These are phyloP conservation scores for Alnus glutinosa DNA, from an alignment of 306 rosid genomes.

Conservation along the genomic window DNA sequence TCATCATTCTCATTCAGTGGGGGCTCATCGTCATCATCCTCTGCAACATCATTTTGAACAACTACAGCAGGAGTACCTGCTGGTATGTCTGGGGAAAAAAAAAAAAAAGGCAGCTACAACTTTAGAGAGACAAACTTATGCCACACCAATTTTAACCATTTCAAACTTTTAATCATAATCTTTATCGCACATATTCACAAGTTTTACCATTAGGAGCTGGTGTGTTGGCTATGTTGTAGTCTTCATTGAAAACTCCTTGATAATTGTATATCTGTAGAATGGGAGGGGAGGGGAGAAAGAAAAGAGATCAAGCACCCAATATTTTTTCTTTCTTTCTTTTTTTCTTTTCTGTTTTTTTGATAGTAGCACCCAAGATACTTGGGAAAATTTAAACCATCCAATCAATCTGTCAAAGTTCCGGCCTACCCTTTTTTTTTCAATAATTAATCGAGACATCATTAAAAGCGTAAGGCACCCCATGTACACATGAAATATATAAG, in stretches of 20 bases:
- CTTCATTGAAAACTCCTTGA: conserved; percentile 76
- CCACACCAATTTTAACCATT: conserved; percentile 6
- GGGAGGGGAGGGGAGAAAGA: conserved; percentile 20
- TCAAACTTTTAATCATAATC: conserved; percentile 12
- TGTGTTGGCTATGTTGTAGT: conserved; percentile 89
- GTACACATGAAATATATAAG: too few relatives aligned
- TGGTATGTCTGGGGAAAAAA: conserved; percentile 53
- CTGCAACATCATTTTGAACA: conserved; percentile 45
- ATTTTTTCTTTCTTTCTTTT: background rate
- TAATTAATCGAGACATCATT: too few relatives aligned
- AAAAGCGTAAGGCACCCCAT: too few relatives aligned
- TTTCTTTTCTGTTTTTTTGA: background rate
- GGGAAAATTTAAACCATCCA: background rate
- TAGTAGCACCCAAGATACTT: background rate
- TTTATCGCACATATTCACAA: conserved; percentile 18
- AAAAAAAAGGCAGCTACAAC: conserved; percentile 5
- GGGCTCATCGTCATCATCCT: conserved; percentile 86
- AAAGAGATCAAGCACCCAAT: background rate
- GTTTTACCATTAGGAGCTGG: conserved; percentile 86
- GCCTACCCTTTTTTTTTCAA: background rate
- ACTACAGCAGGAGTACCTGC: conserved; percentile 78
- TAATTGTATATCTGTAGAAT: conserved; percentile 78
- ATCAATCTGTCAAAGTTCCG: background rate
- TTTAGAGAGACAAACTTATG: conserved; percentile 7
- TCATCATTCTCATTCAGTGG: conserved; percentile 95